A percentile compares a stretch with the other conserved stretches of the same genome.
Evolutionary conservation across 139 green algal genomes (phyloP).

Genomic region (Desmodesmus armatus): DNA sequence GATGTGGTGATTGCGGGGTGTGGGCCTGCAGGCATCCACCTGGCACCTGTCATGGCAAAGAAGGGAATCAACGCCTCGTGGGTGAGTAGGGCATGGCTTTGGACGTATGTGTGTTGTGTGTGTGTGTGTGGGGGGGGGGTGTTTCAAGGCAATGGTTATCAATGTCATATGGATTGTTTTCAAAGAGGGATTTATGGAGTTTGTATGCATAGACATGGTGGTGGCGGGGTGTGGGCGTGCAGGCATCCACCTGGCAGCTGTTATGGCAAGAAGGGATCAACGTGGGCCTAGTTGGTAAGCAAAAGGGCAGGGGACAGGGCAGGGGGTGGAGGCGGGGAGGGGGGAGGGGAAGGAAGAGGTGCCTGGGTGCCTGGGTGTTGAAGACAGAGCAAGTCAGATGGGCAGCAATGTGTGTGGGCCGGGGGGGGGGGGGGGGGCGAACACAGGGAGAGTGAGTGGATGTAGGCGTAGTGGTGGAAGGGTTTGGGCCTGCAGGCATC

Average conservation of each 20-base stretch:
- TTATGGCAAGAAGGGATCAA: conserved; percentile 81
- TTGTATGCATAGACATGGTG: too few species aligned
- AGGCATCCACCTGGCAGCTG: conserved; percentile 87
- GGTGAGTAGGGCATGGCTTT: conserved; percentile 51
- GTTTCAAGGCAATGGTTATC: too few species aligned
- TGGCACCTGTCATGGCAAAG: conserved; percentile 88
- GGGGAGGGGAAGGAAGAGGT: background rate
- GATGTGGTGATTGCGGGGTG: conserved; percentile 89
- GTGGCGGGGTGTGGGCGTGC: conserved; percentile 94
- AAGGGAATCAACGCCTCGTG: conserved; percentile 78
- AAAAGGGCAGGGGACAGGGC: too few species aligned
- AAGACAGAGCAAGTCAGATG: background rate
- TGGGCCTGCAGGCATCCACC: conserved; percentile 90
- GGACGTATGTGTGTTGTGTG: too few species aligned
- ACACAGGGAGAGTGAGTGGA: too few species aligned
- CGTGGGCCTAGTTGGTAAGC: conserved; percentile 75
- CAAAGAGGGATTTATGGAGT: too few species aligned
- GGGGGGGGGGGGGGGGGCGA: too few species aligned
- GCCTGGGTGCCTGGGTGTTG: background rate
- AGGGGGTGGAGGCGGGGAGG: background rate
- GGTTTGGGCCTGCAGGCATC: conserved; percentile 93
- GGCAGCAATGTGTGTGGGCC: too few species aligned
- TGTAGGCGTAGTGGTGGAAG: conserved; percentile 84
- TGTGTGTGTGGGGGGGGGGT: too few species aligned
- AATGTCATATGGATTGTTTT: too few species aligned